These are phyloP conservation scores for Glonium stellatum DNA, from an alignment of 495 filamentous ascomycete species.

Conservation along the genomic window DNA sequence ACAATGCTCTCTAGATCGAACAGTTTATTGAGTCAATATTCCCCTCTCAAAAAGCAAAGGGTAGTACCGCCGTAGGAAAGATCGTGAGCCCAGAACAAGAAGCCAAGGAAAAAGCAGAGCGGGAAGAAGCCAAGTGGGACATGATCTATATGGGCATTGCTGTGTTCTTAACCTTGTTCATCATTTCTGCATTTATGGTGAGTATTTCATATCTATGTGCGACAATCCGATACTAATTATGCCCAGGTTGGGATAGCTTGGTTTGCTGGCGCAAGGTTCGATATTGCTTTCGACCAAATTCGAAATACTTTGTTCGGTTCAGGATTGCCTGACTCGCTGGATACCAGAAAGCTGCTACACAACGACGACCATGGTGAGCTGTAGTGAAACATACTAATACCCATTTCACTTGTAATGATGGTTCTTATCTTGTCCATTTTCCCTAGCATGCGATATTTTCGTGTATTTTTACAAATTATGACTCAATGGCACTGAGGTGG, in stretches of 20 bases:
- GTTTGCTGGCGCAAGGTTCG: constrained; percentile 56
- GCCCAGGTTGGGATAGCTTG: constrained; percentile 59
- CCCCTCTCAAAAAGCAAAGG: constrained; percentile 60
- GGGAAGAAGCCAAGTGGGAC: constrained; percentile 49
- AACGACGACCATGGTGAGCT: constrained; percentile 17
- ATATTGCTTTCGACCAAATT: constrained; percentile 40
- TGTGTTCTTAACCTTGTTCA: constrained; percentile 51
- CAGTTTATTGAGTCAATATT: constrained; percentile 96
- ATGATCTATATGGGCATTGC: constrained; percentile 55
- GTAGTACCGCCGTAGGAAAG: constrained; percentile 32
- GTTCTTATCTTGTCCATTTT: no score
- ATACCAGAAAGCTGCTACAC: constrained; percentile 1
- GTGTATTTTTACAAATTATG: no score
- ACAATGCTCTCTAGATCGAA: constrained; percentile 62
- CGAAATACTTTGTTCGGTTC: not conserved
- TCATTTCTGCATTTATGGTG: constrained; percentile 66
- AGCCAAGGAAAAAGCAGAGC: constrained; percentile 45
- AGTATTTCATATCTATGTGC: constrained; percentile 20
- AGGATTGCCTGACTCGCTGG: constrained; percentile 5
- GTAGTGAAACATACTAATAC: not conserved
- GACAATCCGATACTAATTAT: constrained; percentile 2
- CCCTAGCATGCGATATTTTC: no score
- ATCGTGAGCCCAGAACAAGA: constrained; percentile 43
- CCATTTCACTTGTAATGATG: no score
- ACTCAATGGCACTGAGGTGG: no score